phyloP scores from a whole-genome alignment of 202 grass and related monocot genomes.

The Zoysia matrella region DNA sequence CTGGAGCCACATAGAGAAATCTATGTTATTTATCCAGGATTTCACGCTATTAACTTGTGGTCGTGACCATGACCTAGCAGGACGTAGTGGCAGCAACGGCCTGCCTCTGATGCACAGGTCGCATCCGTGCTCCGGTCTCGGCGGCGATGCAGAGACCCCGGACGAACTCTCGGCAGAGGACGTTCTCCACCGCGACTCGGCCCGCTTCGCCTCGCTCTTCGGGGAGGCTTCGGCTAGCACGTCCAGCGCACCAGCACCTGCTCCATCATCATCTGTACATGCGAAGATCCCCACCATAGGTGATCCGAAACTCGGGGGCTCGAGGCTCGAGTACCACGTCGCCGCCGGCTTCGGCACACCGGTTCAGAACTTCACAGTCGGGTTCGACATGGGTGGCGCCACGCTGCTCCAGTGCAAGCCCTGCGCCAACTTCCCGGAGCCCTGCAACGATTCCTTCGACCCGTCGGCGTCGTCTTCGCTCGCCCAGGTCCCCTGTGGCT shows the following conservation, averaged over 20 bases:
- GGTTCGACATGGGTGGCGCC: not conserved
- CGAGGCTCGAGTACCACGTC: conserved; percentile 14
- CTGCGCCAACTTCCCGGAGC: not conserved
- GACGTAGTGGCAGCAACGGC: not conserved
- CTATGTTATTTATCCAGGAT: not conserved
- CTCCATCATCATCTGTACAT: too few species aligned
- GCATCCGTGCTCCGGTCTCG: conserved; percentile 12
- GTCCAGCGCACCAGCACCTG: too few species aligned
- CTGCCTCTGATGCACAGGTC: conserved; percentile 7
- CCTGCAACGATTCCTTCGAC: conserved; percentile 1
- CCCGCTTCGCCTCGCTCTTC: not conserved
- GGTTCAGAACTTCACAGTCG: not conserved
- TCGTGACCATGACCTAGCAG: not conserved
- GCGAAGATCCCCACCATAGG: not conserved
- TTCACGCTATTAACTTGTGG: not conserved
- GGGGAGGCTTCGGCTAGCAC: too few species aligned
- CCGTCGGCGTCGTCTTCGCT: not conserved
- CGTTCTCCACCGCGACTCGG: conserved; percentile 19
- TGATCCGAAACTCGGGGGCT: not conserved
- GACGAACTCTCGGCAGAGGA: not conserved
- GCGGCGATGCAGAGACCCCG: not conserved
- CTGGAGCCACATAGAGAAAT: not conserved
- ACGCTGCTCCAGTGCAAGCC: conserved; percentile 14
- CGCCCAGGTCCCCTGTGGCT: not conserved
- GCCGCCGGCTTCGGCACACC: not conserved